phyloP scores from a whole-genome alignment of 2,329 filamentous ascomycete species.

The Beauveria rudraprayagi region DNA sequence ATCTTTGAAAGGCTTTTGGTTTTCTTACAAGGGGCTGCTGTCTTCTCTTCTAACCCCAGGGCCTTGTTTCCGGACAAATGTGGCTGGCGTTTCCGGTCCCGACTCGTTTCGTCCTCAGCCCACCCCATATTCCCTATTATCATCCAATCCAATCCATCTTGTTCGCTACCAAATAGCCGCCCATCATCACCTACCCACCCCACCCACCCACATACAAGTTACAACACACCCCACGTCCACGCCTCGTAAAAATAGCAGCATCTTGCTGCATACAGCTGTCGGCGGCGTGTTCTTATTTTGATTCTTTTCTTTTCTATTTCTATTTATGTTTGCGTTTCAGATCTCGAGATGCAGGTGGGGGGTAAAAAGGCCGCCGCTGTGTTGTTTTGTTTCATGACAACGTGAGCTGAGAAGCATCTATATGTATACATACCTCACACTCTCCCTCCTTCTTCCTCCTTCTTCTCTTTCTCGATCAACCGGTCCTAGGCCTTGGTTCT shows the following conservation, averaged over 20 bases:
- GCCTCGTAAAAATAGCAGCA: neutral
- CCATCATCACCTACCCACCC: neutral
- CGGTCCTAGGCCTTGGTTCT: conserved; percentile 2
- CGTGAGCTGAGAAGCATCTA: neutral
- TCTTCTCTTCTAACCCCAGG: too few species aligned
- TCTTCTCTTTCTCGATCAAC: neutral
- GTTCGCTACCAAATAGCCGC: neutral
- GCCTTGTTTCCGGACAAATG: too few species aligned
- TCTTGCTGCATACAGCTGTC: neutral
- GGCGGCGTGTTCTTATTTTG: too few species aligned
- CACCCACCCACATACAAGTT: too few species aligned
- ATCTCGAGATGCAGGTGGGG: neutral
- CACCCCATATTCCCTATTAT: too few species aligned
- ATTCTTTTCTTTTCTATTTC: neutral
- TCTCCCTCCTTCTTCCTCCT: neutral
- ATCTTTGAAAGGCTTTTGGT: too few species aligned
- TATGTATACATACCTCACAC: neutral
- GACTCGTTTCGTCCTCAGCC: too few species aligned
- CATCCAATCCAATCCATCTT: too few species aligned
- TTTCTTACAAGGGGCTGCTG: too few species aligned
- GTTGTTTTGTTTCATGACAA: neutral
- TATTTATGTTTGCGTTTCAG: conserved; percentile 7
- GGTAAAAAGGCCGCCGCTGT: neutral
- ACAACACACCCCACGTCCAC: neutral
- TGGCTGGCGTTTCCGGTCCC: too few species aligned